A percentile compares a stretch with the other conserved stretches of the same genome.
Evolutionary conservation across 2,329 filamentous ascomycete genomes (phyloP).

Genomic region (Pseudopyricularia cyperi): DNA sequence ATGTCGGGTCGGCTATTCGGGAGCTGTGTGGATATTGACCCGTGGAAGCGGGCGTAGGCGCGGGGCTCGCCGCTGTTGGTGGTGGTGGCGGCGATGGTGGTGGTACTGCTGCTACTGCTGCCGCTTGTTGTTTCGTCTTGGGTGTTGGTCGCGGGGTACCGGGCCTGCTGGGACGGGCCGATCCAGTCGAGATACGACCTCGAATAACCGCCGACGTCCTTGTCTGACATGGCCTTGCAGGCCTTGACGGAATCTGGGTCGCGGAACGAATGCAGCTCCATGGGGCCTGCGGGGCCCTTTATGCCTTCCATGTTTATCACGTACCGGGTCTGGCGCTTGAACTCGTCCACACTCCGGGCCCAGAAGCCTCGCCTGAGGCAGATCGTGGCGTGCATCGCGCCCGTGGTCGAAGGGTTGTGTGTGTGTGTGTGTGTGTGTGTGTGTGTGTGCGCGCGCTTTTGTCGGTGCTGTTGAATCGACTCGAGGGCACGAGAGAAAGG

Average conservation of each 20-base stretch:
- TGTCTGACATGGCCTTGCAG: slow-evolving; percentile 74
- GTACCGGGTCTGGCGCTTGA: slow-evolving; percentile 41
- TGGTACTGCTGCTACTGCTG: too few species aligned
- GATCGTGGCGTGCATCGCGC: slow-evolving; percentile 33
- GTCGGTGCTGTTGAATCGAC: too few species aligned
- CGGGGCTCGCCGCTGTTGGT: slow-evolving; percentile 8
- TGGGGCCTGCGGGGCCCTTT: slow-evolving; percentile 49
- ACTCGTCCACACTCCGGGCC: slow-evolving; percentile 45
- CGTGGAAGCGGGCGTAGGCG: slow-evolving; percentile 71
- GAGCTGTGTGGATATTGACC: slow-evolving; percentile 74
- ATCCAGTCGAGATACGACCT: slow-evolving; percentile 58
- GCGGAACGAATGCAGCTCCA: slow-evolving; percentile 52
- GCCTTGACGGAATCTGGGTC: slow-evolving; percentile 28
- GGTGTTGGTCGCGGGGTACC: too few species aligned
- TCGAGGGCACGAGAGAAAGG: too few species aligned
- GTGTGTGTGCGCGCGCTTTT: too few species aligned
- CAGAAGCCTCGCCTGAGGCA: slow-evolving; percentile 39
- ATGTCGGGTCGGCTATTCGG: slow-evolving; percentile 63
- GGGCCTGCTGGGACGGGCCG: slow-evolving; percentile 12
- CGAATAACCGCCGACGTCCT: slow-evolving; percentile 77
- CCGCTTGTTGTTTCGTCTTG: too few species aligned
- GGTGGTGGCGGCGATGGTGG: too few species aligned
- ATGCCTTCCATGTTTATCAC: slow-evolving; percentile 57
- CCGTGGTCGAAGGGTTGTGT: not conserved
- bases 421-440: not conserved